Evolutionary conservation across 2,329 filamentous ascomycete genomes (phyloP).

Genomic region (Didymella sp.): DNA sequence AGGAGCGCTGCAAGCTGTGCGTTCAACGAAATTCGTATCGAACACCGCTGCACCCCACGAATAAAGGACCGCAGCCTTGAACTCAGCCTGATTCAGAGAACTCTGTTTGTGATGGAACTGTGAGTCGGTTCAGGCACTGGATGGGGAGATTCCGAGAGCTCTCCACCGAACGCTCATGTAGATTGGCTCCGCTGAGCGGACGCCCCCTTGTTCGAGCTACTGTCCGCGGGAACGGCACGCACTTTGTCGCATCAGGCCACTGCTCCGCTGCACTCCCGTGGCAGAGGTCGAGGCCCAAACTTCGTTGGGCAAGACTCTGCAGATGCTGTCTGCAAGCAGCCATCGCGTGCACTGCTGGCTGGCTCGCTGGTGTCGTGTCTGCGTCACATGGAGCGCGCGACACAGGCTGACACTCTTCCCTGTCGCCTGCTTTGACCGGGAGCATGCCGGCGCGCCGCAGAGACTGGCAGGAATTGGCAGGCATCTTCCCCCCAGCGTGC

Average conservation of each 20-base stretch:
- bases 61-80: background rate
- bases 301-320: slow-evolving; percentile 19
- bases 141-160: slow-evolving; percentile 4
- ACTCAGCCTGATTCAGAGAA: background rate
- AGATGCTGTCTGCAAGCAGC: slow-evolving; percentile 25
- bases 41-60: background rate
- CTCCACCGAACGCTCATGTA: slow-evolving; percentile 12
- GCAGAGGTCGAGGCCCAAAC: slow-evolving; percentile 23
- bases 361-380: slow-evolving; percentile 17
- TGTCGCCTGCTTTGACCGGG: slow-evolving; percentile 8
- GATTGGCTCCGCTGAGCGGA: slow-evolving; percentile 19
- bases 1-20: background rate
- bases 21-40: slow-evolving; percentile 4
- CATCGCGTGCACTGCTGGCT: slow-evolving; percentile 19
- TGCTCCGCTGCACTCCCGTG: slow-evolving; percentile 22
- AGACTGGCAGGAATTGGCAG: slow-evolving; percentile 5
- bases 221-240: slow-evolving; percentile 18
- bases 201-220: slow-evolving; percentile 16
- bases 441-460: background rate
- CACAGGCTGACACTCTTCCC: background rate
- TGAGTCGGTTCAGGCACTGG: slow-evolving; percentile 3
- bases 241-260: slow-evolving; percentile 15
- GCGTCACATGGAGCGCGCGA: slow-evolving; percentile 14
- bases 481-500: slow-evolving; percentile 19
- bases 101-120: background rate